A percentile compares a stretch with the other conserved stretches of the same genome.
These are phyloP conservation scores for Prasinococcaceae sp. DNA, from an alignment of 139 green algal genomes.

Conservation along the genomic window DNA sequence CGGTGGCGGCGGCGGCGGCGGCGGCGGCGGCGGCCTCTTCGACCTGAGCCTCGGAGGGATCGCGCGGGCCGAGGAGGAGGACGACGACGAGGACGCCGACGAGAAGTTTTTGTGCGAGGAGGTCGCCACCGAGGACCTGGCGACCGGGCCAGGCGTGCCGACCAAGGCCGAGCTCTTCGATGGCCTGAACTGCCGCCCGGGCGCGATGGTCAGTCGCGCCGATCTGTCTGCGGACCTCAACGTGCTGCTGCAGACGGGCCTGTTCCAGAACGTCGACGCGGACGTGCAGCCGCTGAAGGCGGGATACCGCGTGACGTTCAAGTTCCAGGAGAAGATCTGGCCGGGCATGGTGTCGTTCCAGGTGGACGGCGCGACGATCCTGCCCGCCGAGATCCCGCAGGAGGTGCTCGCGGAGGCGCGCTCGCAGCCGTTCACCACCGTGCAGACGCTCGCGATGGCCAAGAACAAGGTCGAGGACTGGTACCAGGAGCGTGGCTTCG, in stretches of 20 bases:
- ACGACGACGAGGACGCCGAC: constrained; percentile 14
- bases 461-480: constrained; percentile 54
- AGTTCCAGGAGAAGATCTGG: constrained; percentile 43
- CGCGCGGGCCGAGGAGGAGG: constrained; percentile 19
- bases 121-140: constrained; percentile 30
- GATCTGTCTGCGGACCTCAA: neutral
- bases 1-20: no score
- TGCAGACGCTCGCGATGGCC: constrained; percentile 13
- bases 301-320: constrained; percentile 35
- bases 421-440: constrained; percentile 4
- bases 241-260: constrained; percentile 17
- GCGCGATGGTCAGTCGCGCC: constrained; percentile 21
- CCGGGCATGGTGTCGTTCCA: constrained; percentile 37
- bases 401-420: constrained; percentile 16
- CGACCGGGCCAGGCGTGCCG: constrained; percentile 36
- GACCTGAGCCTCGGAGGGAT: neutral
- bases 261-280: constrained; percentile 50
- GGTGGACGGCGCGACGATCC: constrained; percentile 27
- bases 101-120: constrained; percentile 32
- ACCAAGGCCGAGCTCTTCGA: constrained; percentile 48
- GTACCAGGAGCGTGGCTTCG: constrained; percentile 54
- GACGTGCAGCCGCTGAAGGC: constrained; percentile 30
- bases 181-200: constrained; percentile 33
- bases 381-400: constrained; percentile 26
- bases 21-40: neutral